Evolutionary conservation across 345 rosid genomes (phyloP).

Genomic region (Salix udensis): DNA sequence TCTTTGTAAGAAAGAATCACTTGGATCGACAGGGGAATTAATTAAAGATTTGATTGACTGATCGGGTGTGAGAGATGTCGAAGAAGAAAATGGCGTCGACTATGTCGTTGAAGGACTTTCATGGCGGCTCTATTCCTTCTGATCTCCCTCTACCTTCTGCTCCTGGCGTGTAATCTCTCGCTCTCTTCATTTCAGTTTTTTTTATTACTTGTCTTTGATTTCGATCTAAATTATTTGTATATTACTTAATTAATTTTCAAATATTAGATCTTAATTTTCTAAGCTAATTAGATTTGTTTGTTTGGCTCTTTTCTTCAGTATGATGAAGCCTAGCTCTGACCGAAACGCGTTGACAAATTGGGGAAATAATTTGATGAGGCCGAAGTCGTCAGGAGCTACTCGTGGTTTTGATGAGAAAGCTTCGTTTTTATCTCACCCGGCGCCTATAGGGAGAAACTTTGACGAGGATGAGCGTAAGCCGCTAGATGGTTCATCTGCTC

Average conservation of each 20-base stretch:
- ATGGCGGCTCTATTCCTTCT: constrained; percentile 31
- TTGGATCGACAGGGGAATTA: not conserved
- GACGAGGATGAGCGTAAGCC: constrained; percentile 31
- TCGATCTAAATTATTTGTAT: not conserved
- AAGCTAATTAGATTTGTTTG: not conserved
- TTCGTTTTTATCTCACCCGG: constrained; percentile 16
- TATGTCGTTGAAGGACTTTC: constrained; percentile 33
- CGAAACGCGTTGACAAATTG: not conserved
- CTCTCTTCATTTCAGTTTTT: not conserved
- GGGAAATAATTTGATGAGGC: constrained; percentile 20
- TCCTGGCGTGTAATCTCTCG: constrained; percentile 19
- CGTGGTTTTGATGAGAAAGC: constrained; percentile 21
- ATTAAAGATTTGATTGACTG: not conserved
- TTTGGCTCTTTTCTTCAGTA: constrained; percentile 5
- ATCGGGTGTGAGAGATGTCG: constrained; percentile 7
- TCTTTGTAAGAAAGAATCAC: not conserved
- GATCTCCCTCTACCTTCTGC: constrained; percentile 32
- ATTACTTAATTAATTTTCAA: not conserved
- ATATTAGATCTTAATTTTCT: not conserved
- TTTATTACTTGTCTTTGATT: not conserved
- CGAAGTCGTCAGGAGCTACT: constrained; percentile 20
- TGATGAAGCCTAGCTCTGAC: constrained; percentile 17
- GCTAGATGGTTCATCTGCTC: constrained; percentile 7
- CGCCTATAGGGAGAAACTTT: constrained; percentile 26
- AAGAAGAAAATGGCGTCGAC: constrained; percentile 28